Evolutionary conservation across 306 rosid species (phyloP).

Genomic region (Echinosophora koreensis): DNA sequence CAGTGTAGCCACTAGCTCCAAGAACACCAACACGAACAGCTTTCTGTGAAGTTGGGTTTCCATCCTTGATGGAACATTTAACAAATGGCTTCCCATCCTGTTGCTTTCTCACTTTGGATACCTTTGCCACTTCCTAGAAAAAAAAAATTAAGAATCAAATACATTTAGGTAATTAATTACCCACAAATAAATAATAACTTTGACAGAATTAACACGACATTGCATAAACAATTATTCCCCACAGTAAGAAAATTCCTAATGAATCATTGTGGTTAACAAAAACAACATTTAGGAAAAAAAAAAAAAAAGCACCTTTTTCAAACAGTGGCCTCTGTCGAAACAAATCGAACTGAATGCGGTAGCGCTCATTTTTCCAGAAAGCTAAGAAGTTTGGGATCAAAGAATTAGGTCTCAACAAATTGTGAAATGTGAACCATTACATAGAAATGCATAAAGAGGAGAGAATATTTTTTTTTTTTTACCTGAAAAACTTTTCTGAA

Average conservation of each 20-base stretch:
- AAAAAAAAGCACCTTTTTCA: slow-evolving; percentile 55
- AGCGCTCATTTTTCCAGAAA: slow-evolving; percentile 54
- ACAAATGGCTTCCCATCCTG: slow-evolving; percentile 58
- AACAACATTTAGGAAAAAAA: background rate
- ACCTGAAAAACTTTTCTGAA: too few relatives aligned
- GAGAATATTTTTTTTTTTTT: background rate
- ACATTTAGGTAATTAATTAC: background rate
- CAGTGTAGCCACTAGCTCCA: slow-evolving; percentile 99
- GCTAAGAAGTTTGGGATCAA: slow-evolving; percentile 7
- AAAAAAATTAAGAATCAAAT: background rate
- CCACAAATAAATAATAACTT: background rate
- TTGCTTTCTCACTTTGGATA: slow-evolving; percentile 48
- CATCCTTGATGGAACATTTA: slow-evolving; percentile 64
- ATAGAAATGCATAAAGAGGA: background rate
- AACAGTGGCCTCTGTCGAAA: slow-evolving; percentile 46
- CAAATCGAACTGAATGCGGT: slow-evolving; percentile 48
- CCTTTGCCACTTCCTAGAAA: slow-evolving; percentile 48
- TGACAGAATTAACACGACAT: background rate
- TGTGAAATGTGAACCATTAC: slow-evolving; percentile 8
- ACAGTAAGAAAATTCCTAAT: background rate
- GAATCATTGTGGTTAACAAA: slow-evolving; percentile 7
- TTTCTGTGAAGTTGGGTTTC: slow-evolving; percentile 55
- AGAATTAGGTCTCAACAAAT: slow-evolving; percentile 12
- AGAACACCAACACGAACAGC: slow-evolving; percentile 88
- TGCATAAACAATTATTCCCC: background rate